Evolutionary conservation across 495 filamentous ascomycete species (phyloP), one percentile per base, ranked within the genome.

Genomic region (Penicillium soppii): DNA sequence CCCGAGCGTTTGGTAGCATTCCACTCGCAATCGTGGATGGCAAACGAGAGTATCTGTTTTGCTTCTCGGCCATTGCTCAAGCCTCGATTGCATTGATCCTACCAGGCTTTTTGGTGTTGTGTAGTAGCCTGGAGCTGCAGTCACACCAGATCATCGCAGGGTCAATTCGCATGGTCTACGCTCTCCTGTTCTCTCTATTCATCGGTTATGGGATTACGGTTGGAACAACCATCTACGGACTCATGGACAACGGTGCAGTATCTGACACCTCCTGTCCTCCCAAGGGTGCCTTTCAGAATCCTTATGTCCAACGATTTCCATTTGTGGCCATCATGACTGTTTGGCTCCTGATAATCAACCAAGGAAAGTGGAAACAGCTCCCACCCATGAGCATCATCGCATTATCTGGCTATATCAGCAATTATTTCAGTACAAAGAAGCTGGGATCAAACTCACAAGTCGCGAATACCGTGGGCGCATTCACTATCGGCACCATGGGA

Each of bases 161-260:
- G 2, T 91, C 88, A 7, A 89, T 96, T 32, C 87, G 92, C 36
- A 92, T 96, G 86, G 89, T 97, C 2, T 95, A 95, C 54, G 89
- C 91, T 3, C 85, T 96, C 54, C 91, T 96, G 50, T 96, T 96
- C 68, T 91, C 91, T 1, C 76, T 96, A 4, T 94, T 96, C 66
- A 82, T 97, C 8, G 92, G 91, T 33, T 96, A 90, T 59, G 92
- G 91, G 13, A 92, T 97, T 54, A 96, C 92, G 1, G 88, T 97
- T 30, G 92, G 92, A 21, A 91, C 91, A 0, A 88, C 87, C 2
- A 74, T 97, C 19, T 95, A 94, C 61, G 92, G 92, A 7, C 75
- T 90, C 19, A 80, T 95, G 49, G 88, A 94, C 67, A 39, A 66
- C 4, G 70, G 82, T 16, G 91, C 91, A 12, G 86, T 86, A 0